Base-by-base conservation (phyloP, 2,329 filamentous ascomycete genomes). In the Daldinia sp. region DNA sequence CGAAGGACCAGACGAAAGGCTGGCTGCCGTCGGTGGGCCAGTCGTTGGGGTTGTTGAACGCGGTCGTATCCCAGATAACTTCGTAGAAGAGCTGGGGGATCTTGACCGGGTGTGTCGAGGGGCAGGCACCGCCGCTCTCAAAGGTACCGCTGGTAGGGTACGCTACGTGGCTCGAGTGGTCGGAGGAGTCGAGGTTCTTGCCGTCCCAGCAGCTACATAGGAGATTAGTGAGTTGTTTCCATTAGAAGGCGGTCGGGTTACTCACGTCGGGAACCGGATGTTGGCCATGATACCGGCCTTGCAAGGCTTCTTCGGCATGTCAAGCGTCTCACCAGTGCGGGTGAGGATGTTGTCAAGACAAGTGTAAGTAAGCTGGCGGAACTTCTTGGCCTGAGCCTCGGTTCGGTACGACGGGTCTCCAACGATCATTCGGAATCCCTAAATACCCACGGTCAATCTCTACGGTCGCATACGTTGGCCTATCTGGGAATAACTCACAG, bases 81-180 rank as follows among this genome's bases (percentile, higher is more conserved):
- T 72, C 71, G 64, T 69, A 70, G 54, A 72, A 71, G 1, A 72
- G 60, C 37, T 72, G 71, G 3, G 71, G 71, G 35, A 72, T 70
- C 55, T 66, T 58, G 35, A 69, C 71, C 3, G 71, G 71, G 48
- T 72, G 71, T 1, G 70, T 66, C 19, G 65, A 56, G 4, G 71
- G 70, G 51, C 71, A 73, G 2, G 66, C 48, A n/a, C 69, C 70
- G 23, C 64, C 62, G 52, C 59, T 68, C 64, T 68, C 65, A 32
- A 69, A 69, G 17, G 68, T 70, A 3, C 68, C 68, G 49, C 62
- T 65, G 5, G 48, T 66, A 3, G 83, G 83, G 63, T 84, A 85
- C 4, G 78, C 74, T 67, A 85, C 77, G 68, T 86, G 83, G 35
- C 73, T 81, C 51, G 77, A 77, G 72, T 84, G 81, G 70, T 84